Percentiles rank a stretch among this genome's conserved stretches.
Evolutionary conservation across 768 basidiomycete species (phyloP).

Genomic region (Auricularia heimuer): DNA sequence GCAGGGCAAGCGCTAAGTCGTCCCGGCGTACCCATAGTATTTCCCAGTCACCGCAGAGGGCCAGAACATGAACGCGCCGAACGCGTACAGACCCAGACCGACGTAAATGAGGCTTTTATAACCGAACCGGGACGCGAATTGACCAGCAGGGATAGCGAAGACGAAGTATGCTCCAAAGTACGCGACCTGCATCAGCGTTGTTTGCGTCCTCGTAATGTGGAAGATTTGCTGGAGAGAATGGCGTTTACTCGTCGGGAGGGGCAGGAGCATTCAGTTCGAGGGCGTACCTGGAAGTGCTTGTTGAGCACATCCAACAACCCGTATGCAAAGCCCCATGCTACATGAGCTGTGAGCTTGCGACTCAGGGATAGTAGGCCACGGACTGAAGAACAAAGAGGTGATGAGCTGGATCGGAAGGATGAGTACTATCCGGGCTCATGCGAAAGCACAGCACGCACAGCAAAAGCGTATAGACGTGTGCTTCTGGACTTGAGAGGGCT

Average conservation of each 20-base stretch:
- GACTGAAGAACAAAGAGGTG: background rate
- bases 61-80: constrained; percentile 30
- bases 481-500: too few species aligned
- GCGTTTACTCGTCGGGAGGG: background rate
- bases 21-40: constrained; percentile 17
- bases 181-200: constrained; percentile 28
- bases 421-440: too few species aligned
- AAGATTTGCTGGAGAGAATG: constrained; percentile 12
- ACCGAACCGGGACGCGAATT: constrained; percentile 15
- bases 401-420: background rate
- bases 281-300: constrained; percentile 26
- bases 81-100: constrained; percentile 1
- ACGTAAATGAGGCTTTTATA: constrained; percentile 18
- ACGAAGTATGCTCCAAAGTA: constrained; percentile 12
- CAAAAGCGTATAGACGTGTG: too few species aligned
- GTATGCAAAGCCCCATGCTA: background rate
- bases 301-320: constrained; percentile 26
- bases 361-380: background rate
- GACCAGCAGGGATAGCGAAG: background rate
- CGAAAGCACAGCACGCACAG: too few species aligned
- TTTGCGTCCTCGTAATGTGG: constrained; percentile 26
- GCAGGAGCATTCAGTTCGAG: background rate
- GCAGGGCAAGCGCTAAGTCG: too few species aligned
- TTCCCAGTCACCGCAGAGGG: constrained; percentile 24
- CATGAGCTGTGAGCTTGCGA: background rate